Evolutionary conservation across 768 basidiomycete genomes (phyloP).

Genomic region (Russula sp.): DNA sequence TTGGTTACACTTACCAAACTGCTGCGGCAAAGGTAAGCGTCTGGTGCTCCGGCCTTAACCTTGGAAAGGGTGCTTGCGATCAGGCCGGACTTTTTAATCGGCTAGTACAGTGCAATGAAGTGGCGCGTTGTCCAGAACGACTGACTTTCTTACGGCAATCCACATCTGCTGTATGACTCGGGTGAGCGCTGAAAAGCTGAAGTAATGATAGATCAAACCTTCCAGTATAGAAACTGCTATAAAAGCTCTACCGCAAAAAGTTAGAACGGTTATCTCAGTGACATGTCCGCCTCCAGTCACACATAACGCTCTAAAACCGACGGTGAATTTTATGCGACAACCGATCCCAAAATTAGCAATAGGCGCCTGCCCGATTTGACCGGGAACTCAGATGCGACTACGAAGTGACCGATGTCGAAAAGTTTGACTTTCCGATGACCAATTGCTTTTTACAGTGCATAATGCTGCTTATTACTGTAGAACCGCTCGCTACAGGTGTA

Average conservation of each 20-base stretch:
- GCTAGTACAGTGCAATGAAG: conserved; percentile 82
- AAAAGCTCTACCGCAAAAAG: conserved; percentile 55
- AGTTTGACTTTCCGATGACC: background rate
- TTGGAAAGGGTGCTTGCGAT: conserved; percentile 69
- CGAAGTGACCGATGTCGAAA: too few relatives aligned
- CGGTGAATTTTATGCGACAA: too few relatives aligned
- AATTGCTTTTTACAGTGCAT: conserved; percentile 50
- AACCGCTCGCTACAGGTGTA: conserved; percentile 66
- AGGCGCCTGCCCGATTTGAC: too few relatives aligned
- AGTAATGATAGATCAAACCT: conserved; percentile 39
- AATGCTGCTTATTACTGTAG: conserved; percentile 55
- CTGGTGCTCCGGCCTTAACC: conserved; percentile 57
- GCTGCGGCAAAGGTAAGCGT: conserved; percentile 76
- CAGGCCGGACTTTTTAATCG: conserved; percentile 78
- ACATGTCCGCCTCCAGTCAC: conserved; percentile 28
- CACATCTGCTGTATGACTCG: conserved; percentile 53
- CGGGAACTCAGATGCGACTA: too few relatives aligned
- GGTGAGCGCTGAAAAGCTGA: background rate
- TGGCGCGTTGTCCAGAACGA: conserved; percentile 77
- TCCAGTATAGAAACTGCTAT: conserved; percentile 95
- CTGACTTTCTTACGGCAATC: conserved; percentile 83
- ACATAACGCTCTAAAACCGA: too few relatives aligned
- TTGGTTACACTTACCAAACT: conserved; percentile 50
- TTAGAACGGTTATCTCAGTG: conserved; percentile 11
- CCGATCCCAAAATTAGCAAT: too few relatives aligned